Percentiles rank a stretch among this genome's conserved stretches.
These are phyloP conservation scores for Lipomyces japonicus DNA, from an alignment of 805 yeast species.

Conservation along the genomic window DNA sequence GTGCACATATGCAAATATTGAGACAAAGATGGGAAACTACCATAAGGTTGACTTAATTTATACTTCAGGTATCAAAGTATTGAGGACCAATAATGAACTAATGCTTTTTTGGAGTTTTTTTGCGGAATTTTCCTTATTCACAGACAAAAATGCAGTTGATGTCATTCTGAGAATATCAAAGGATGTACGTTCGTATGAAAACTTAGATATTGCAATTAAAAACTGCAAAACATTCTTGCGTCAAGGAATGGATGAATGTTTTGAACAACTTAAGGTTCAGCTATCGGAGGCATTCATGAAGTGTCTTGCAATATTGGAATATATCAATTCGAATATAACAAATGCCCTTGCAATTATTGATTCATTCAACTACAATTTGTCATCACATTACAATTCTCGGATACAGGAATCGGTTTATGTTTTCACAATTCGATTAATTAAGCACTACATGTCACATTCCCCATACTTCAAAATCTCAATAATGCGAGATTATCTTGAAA, in stretches of 20 bases:
- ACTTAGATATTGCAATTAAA: neutral
- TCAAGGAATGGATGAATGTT: no score
- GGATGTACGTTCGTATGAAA: neutral
- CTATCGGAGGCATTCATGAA: slow-evolving; percentile 12
- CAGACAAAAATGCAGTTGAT: neutral
- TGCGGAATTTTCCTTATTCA: slow-evolving; percentile 4
- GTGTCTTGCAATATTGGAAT: slow-evolving; percentile 7
- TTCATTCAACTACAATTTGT: no score
- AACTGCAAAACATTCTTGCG: no score
- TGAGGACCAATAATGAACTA: slow-evolving; percentile 3
- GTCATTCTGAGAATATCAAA: slow-evolving; percentile 2
- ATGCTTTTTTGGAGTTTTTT: slow-evolving; percentile 10
- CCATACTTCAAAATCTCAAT: slow-evolving; percentile 12
- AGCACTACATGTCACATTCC: slow-evolving; percentile 4
- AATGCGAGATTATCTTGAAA: slow-evolving; percentile 12
- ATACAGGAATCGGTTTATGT: slow-evolving; percentile 2
- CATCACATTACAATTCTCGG: no score
- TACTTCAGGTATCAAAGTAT: slow-evolving; percentile 1
- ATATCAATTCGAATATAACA: no score
- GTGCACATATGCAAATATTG: slow-evolving; percentile 11
- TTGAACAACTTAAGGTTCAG: neutral
- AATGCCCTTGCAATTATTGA: no score
- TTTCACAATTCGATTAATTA: slow-evolving; percentile 8
- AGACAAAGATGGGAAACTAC: slow-evolving; percentile 6
- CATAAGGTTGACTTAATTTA: slow-evolving; percentile 8